Base-by-base conservation (phyloP, 768 basidiomycete species). In the Candolleomyces efflorescens region DNA sequence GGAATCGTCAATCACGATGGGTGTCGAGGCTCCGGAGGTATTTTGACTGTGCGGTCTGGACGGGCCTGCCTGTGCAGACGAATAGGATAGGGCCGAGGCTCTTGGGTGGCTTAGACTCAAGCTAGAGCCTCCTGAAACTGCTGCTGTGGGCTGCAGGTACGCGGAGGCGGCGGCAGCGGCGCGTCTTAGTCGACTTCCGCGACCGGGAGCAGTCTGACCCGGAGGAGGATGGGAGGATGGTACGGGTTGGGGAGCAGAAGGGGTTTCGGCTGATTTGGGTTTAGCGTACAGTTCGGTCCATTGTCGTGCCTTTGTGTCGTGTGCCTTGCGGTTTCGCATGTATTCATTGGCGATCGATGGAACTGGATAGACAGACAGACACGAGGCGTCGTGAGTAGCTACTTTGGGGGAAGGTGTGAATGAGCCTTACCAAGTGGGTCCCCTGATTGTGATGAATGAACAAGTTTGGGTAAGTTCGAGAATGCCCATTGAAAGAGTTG, bases 261-360 rank as follows among this genome's bases (percentile, higher is more conserved):
- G 65, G 6, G 7, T 9, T 39, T 11, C 51, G 37, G 71, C 63
- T 1, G 77, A 68, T 36, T 74, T 71, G 6, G 74, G 82, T n/a
- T 68, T 75, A 0, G 90, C 90, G 64, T 87, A 90, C 13, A 84
- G 68, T 45, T 83, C 76, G 0, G 89, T 90, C 90, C 91, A 94
- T 59, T 86, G 79, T 37, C 84, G 81, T 3, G 93, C 93, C 1
- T 82, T 92, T 12, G 75, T 73, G 67, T 95, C 92, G 68, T 94
- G 91, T 54, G 79, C 77, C 53, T 78, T 77, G 52, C 89, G 82
- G 66, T 86, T 83, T 20, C 82, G 80, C 9, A 75, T 70, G 63
- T 85, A 92, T 64, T 89, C 84, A 0, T 78, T 83, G 17, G 90
- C 89, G 20, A 92, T 89, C 0, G 80, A 77, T 2, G 89, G 87